Evolutionary conservation across 1,139 yeast species (phyloP).

Genomic region (Ashbya aceris): DNA sequence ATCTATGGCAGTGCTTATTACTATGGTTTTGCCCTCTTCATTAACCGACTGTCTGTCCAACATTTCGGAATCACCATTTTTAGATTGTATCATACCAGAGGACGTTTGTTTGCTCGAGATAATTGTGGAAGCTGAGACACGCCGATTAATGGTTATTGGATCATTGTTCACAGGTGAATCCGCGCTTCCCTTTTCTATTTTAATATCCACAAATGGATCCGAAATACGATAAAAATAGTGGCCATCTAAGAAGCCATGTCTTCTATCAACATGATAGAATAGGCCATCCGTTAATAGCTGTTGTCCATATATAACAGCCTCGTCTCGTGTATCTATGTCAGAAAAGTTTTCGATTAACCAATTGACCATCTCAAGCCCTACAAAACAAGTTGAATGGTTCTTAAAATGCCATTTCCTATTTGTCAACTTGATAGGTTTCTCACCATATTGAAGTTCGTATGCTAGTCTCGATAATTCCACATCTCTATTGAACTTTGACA

Average conservation of each 20-base stretch:
- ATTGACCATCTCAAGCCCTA: constrained; percentile 76
- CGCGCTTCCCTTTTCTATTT: constrained; percentile 5
- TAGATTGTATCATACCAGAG: neutral
- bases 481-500: constrained; percentile 33
- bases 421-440: constrained; percentile 46
- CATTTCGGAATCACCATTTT: neutral
- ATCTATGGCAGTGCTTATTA: constrained; percentile 43
- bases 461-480: constrained; percentile 46
- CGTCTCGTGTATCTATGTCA: constrained; percentile 2
- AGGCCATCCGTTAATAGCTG: constrained; percentile 59
- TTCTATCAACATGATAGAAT: constrained; percentile 69
- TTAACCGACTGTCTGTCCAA: neutral
- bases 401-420: constrained; percentile 92
- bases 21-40: neutral
- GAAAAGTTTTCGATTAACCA: constrained; percentile 46
- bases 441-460: constrained; percentile 52
- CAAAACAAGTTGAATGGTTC: constrained; percentile 64
- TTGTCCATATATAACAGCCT: constrained; percentile 54
- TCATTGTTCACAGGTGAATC: neutral
- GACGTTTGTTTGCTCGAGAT: neutral
- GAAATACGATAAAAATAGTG: constrained; percentile 78
- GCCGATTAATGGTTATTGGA: neutral
- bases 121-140: neutral
- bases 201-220: constrained; percentile 38
- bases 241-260: constrained; percentile 85